Evolutionary conservation across 495 filamentous ascomycete species (phyloP), one percentile per base, ranked within the genome.

Genomic region (Diplogelasinospora grovesii): DNA sequence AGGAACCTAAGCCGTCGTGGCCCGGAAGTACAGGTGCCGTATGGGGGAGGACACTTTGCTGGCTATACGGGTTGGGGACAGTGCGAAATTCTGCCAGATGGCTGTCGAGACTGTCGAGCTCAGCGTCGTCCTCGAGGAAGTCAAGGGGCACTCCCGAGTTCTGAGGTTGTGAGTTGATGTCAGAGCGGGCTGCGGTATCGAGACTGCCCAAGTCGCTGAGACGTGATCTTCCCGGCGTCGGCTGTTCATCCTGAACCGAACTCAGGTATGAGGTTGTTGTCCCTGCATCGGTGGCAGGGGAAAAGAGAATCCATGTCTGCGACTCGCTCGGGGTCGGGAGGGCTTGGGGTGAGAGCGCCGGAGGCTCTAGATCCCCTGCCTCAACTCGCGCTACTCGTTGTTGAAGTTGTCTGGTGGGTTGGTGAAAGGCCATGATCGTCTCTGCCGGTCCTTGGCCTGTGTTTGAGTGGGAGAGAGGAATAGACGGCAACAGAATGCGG

Each of bases 241-340:
- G 71, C 27, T 78, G 74, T 36, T 85, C 86, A 42, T 73, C 75
- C 24, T 79, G 79, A 9, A 84, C 81, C 15, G 86, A 88, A 40
- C 77, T 81, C 8, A 83, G 75, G 52, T 82, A 80, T 0, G 81
- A 84, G 13, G 74, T 74, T 25, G 78, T 73, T 31, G 75, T 77
- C 18, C 68, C 71, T 5, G 80, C 78, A 25, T 77, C 66, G 15
- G 79, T 77, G 13, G 75, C 69, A 3, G 89, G 88, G 8, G 87
- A 87, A 65, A 98, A 98, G 49, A 98, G 77, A 30, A 98, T 80
- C 93, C 92, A 97, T 78, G 95, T 89, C 56, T 89, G 81, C 3
- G 86, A 78, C 36, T 94, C 84, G 53, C 83, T 78, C 28, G 74
- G 52, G 14, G 52, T 53, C 22, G 45, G 61, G 48, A 39, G 55